These are phyloP conservation scores for Fraxinus greggii DNA, from an alignment of 305 asterid genomes.

Conservation along the genomic window DNA sequence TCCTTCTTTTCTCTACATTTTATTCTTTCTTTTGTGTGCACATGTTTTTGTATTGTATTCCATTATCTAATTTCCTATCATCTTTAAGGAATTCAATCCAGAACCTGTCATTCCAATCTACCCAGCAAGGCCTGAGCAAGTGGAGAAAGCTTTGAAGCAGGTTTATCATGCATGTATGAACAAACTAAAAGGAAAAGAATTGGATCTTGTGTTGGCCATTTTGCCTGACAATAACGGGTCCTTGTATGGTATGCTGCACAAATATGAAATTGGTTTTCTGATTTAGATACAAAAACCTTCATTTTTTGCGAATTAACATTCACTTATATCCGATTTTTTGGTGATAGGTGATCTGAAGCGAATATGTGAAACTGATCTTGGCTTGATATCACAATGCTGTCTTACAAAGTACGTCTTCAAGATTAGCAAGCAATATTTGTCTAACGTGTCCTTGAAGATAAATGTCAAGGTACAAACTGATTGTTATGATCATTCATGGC, in stretches of 20 bases:
- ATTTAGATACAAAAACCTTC: not conserved
- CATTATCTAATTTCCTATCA: slow-evolving; percentile 11
- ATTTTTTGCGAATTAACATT: not conserved
- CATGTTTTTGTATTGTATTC: not conserved
- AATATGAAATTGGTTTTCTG: not conserved
- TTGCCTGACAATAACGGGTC: slow-evolving; percentile 95
- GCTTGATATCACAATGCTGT: slow-evolving; percentile 93
- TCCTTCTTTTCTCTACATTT: not conserved
- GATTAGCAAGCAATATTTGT: slow-evolving; percentile 93
- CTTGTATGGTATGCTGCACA: slow-evolving; percentile 60
- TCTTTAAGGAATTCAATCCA: slow-evolving; percentile 71
- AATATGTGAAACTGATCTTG: slow-evolving; percentile 98
- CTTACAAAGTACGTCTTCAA: slow-evolving; percentile 92
- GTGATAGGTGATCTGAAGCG: slow-evolving; percentile 84
- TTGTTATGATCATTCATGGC: not conserved
- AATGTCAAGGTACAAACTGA: slow-evolving; percentile 72
- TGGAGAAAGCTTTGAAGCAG: slow-evolving; percentile 90
- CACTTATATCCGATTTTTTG: not conserved
- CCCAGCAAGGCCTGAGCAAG: slow-evolving; percentile 89
- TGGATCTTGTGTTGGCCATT: slow-evolving; percentile 89
- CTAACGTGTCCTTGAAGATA: slow-evolving; percentile 97
- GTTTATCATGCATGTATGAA: slow-evolving; percentile 73
- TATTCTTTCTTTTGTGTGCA: not conserved
- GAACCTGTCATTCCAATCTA: slow-evolving; percentile 90
- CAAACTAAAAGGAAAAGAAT: slow-evolving; percentile 85